Base-by-base conservation (phyloP, 148 eudicot species). In the Rhododendron ferrugineum region DNA sequence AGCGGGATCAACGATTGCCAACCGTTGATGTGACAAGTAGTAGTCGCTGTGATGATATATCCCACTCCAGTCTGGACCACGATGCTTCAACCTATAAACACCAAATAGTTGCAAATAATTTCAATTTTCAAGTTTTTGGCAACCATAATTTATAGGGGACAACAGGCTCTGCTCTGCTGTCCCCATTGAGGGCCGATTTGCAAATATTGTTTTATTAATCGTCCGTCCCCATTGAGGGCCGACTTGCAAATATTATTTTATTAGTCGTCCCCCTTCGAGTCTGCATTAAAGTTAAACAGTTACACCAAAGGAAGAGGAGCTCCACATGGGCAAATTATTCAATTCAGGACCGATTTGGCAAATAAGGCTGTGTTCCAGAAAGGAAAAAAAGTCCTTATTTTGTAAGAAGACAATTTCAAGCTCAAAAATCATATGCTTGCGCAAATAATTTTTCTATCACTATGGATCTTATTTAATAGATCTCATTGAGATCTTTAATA, bases 61-160 rank as follows among this genome's bases (percentile, higher is more conserved):
- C 20, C 99, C 98, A 84, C 97, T 92, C 99, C 98, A 96, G 79
- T 95, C 98, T 0, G 99, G 99, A 11, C 99, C 99, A 7, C 98
- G 91, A 78, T 96, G 98, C 92, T 92, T 96, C 89, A 96, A 89
- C 84, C 98, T 95, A 36, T 46, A 10, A 73, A 62, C 22, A 6
- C 40, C 58, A n/a, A 47, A 78, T 37, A 13, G 2, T 58, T 37
- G 32, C 44, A 64, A 20, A 75, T 22, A 22, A 15, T 10, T 32
- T 37, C 20, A 74, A 30, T 36, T 58, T 58, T 36, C 26, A 56
- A 18, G 44, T 58, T 20, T 34, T 9, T 42, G 36, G 42, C 50
- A 3, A 50, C 44, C 42, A 5, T 50, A 34, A 2, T 84, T 34
- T 34, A 34, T 34, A 34, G 36, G 36, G 1, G 36, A 34, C 36